phyloP scores from a whole-genome alignment of 2,329 filamentous ascomycete genomes.

The Davidsoniella australis region DNA sequence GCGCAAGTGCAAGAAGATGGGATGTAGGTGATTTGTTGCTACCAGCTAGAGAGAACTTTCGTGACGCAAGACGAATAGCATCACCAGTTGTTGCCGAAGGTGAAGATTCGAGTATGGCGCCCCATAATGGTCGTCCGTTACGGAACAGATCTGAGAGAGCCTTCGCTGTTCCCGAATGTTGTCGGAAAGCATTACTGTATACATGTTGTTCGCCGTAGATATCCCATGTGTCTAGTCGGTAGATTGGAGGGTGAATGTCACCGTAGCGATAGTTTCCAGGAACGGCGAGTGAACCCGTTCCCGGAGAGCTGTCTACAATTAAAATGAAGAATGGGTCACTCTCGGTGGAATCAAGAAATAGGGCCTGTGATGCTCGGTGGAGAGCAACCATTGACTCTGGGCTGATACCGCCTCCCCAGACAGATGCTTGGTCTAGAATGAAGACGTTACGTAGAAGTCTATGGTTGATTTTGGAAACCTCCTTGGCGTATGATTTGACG shows the following conservation, averaged over 20 bases:
- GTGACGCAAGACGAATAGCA: slow-evolving; percentile 7
- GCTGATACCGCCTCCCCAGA: slow-evolving; percentile 1
- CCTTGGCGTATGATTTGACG: not conserved
- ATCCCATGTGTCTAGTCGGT: slow-evolving; percentile 7
- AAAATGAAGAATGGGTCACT: slow-evolving; percentile 10
- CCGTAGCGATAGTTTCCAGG: slow-evolving; percentile 1
- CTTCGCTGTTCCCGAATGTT: not conserved
- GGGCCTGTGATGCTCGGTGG: slow-evolving; percentile 9
- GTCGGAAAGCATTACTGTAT: not conserved
- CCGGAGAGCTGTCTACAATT: not conserved
- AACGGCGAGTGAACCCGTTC: not conserved
- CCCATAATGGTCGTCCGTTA: slow-evolving; percentile 11
- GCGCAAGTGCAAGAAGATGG: slow-evolving; percentile 6
- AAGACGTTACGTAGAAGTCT: slow-evolving; percentile 3
- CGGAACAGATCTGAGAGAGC: slow-evolving; percentile 1
- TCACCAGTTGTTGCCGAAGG: slow-evolving; percentile 4
- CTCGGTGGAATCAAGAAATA: slow-evolving; percentile 3
- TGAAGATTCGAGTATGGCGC: slow-evolving; percentile 6
- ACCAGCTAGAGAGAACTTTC: slow-evolving; percentile 2
- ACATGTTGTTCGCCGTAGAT: not conserved
- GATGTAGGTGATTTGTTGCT: slow-evolving; percentile 1
- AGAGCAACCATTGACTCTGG: slow-evolving; percentile 4
- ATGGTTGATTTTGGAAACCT: not conserved
- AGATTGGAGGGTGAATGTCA: slow-evolving; percentile 10
- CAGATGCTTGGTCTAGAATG: slow-evolving; percentile 2